Conservation (phyloP, 768 basidiomycete species). For the Lactarius akahatsu region DNA sequence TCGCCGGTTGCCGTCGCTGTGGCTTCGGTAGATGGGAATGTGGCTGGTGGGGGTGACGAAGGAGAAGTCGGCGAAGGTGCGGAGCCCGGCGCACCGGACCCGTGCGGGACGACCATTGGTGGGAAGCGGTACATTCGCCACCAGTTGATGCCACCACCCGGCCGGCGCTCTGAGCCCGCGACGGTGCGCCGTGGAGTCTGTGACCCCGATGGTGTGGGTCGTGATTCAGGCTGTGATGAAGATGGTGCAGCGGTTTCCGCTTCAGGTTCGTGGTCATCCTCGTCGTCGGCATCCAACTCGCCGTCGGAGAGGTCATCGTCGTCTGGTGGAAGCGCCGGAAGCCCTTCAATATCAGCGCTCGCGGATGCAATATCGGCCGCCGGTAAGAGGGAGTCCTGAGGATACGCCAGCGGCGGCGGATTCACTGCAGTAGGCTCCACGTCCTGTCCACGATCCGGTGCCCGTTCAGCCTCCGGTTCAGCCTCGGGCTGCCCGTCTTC, state of each 20-base stretch:
- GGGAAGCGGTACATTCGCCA: constrained; percentile 86
- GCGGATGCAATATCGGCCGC: not conserved
- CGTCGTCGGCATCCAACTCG: not conserved
- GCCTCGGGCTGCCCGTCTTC: constrained; percentile 32
- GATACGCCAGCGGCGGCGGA: constrained; percentile 11
- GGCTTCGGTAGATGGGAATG: constrained; percentile 1
- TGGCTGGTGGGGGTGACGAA: constrained; percentile 8
- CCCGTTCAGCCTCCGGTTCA: not conserved
- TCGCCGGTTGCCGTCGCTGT: constrained; percentile 16
- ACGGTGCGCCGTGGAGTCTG: constrained; percentile 35
- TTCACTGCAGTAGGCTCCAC: not conserved
- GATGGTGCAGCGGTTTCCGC: not conserved
- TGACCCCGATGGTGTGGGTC: constrained; percentile 5
- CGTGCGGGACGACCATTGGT: constrained; percentile 50
- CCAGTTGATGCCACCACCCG: constrained; percentile 62
- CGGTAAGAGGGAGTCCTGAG: constrained; percentile 10
- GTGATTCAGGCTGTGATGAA: not conserved
- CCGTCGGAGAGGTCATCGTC: constrained; percentile 10
- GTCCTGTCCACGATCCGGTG: constrained; percentile 2
- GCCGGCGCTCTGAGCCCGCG: constrained; percentile 40
- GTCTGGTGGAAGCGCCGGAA: constrained; percentile 18
- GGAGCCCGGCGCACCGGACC: constrained; percentile 7
- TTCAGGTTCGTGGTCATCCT: not conserved
- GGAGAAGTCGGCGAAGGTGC: not conserved
- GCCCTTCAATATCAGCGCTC: not conserved